These are phyloP conservation scores for Vigna radiata DNA, from an alignment of 306 rosid genomes.

Conservation along the genomic window DNA sequence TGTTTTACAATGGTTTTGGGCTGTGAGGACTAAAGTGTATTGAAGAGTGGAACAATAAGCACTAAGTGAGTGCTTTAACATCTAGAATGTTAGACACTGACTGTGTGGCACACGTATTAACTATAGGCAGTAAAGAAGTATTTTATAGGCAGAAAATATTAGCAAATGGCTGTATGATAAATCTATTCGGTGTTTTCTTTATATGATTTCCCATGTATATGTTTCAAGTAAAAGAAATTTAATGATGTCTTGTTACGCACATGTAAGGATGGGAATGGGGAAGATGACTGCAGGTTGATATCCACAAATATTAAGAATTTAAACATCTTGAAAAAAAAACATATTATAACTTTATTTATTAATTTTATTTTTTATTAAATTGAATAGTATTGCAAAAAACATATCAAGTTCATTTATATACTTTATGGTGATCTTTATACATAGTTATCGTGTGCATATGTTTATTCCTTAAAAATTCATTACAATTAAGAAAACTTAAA, in stretches of 20 bases:
- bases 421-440: not conserved
- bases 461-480: not conserved
- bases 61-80: constrained; percentile 21
- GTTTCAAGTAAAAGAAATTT: constrained; percentile 4
- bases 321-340: not conserved
- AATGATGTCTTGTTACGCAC: constrained; percentile 2
- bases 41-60: constrained; percentile 29
- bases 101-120: constrained; percentile 8
- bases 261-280: not conserved
- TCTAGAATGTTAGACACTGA: constrained; percentile 1
- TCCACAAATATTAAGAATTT: not conserved
- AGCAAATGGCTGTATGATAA: not conserved
- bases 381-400: not conserved
- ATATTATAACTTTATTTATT: not conserved
- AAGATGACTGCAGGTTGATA: not conserved
- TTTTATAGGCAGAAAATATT: constrained; percentile 17
- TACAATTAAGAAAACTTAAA: not conserved
- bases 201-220: constrained; percentile 26
- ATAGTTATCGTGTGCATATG: not conserved
- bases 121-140: constrained; percentile 12
- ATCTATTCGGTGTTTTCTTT: constrained; percentile 26
- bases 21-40: constrained; percentile 12
- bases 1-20: constrained; percentile 30
- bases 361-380: not conserved
- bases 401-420: not conserved